These are phyloP conservation scores for Barbarea vulgaris DNA, from an alignment of 345 rosid species.

Conservation along the genomic window DNA sequence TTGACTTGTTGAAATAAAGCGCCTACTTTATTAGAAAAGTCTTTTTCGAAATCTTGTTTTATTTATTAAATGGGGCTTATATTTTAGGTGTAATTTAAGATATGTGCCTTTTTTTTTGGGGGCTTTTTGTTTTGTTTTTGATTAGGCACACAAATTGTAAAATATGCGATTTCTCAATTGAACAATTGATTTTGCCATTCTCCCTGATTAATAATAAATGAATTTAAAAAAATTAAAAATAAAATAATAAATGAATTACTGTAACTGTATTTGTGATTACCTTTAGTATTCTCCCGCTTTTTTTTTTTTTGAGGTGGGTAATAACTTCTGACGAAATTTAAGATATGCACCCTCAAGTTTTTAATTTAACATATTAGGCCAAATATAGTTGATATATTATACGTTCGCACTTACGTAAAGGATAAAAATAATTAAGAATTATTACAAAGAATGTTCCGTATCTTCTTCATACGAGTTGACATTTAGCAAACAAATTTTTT, in stretches of 20 bases:
- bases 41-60: background rate
- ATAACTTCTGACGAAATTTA: background rate
- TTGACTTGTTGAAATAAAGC: background rate
- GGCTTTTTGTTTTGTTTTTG: background rate
- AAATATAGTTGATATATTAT: background rate
- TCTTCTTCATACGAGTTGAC: constrained; percentile 28
- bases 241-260: too few species aligned
- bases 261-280: too few species aligned
- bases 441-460: background rate
- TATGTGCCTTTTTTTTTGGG: background rate
- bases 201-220: too few species aligned
- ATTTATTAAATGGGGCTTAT: background rate
- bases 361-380: background rate
- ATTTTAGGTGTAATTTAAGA: background rate
- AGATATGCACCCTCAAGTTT: background rate
- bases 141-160: background rate
- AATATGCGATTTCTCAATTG: background rate
- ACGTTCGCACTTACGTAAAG: background rate
- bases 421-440: background rate
- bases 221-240: too few species aligned
- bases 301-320: background rate
- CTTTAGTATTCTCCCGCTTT: too few species aligned
- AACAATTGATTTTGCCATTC: too few species aligned
- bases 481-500: background rate
- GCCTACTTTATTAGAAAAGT: constrained; percentile 29